These are phyloP conservation scores for Colletotrichum incanum DNA, from an alignment of 2,329 filamentous ascomycete genomes.

Conservation along the genomic window DNA sequence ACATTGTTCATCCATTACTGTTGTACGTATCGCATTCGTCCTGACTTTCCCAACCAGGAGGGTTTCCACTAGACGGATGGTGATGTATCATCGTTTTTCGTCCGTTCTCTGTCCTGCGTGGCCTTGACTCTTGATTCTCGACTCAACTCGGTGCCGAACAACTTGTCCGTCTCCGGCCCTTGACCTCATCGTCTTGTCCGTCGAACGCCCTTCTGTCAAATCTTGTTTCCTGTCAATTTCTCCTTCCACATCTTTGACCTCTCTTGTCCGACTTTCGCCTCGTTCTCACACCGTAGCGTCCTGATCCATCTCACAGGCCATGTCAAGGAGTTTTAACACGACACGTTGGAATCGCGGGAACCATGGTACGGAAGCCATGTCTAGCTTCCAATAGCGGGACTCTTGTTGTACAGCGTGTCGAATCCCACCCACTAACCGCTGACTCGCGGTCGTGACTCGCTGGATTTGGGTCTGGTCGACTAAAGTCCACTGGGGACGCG, in stretches of 20 bases:
- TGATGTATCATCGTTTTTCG: neutral
- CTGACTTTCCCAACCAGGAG: constrained; percentile 1
- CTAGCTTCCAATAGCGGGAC: constrained; percentile 9
- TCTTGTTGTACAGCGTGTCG: constrained; percentile 29
- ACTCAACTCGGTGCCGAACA: constrained; percentile 14
- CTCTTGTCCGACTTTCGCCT: constrained; percentile 12
- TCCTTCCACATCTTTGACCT: constrained; percentile 5
- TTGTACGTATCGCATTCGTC: neutral
- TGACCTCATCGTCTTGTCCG: constrained; percentile 9
- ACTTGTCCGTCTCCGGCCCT: constrained; percentile 6
- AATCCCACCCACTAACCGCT: constrained; percentile 22
- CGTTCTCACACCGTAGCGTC: constrained; percentile 2
- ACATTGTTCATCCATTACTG: neutral
- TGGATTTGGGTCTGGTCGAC: constrained; percentile 33
- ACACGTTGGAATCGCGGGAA: neutral
- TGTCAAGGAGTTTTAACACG: constrained; percentile 18
- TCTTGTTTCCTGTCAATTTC: neutral
- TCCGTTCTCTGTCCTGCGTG: neutral
- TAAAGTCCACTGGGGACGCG: constrained; percentile 44
- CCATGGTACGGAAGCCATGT: constrained; percentile 28
- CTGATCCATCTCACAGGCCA: constrained; percentile 12
- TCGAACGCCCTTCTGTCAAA: neutral
- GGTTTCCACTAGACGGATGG: neutral
- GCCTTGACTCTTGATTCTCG: neutral
- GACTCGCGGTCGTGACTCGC: constrained; percentile 42